A percentile compares a stretch with the other conserved stretches of the same genome.
Evolutionary conservation across 176 grass and related monocot genomes (phyloP).

Genomic region (Oryza glaberrima): DNA sequence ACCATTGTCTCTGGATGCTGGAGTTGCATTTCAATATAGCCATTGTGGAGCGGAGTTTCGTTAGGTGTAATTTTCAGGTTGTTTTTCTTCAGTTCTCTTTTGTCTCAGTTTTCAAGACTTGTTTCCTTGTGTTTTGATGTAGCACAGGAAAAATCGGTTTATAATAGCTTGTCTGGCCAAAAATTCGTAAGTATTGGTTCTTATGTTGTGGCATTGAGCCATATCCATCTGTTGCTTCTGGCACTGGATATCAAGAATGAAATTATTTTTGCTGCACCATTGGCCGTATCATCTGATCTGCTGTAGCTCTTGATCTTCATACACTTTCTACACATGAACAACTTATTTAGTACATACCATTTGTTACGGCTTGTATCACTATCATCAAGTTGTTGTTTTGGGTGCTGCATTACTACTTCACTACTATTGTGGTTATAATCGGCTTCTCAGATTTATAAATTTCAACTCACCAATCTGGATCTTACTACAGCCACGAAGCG

Average conservation of each 20-base stretch:
- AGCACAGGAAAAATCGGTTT: not conserved
- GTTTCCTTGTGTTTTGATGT: not conserved
- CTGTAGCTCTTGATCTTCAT: not conserved
- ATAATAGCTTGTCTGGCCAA: not conserved
- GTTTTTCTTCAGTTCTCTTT: not conserved
- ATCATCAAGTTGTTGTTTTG: not conserved
- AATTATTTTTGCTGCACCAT: not conserved
- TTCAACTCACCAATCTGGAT: conserved; percentile 26
- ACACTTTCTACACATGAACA: not conserved
- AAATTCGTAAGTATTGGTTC: not conserved
- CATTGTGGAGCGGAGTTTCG: not conserved
- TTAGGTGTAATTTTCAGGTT: not conserved
- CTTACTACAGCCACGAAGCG: conserved; percentile 33
- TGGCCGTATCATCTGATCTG: not conserved
- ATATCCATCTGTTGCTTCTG: not conserved
- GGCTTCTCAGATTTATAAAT: not conserved
- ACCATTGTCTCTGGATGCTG: not conserved
- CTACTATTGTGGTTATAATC: not conserved
- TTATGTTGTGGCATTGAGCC: not conserved
- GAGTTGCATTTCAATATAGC: conserved; percentile 6
- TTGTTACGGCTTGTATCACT: not conserved
- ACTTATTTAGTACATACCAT: conserved; percentile 3
- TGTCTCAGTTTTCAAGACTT: not conserved
- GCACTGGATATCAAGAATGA: not conserved
- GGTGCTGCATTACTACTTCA: not conserved